Evolutionary conservation across 371 early-diverging fungal genomes (phyloP).

Genomic region (Actinomortierella wolfii): DNA sequence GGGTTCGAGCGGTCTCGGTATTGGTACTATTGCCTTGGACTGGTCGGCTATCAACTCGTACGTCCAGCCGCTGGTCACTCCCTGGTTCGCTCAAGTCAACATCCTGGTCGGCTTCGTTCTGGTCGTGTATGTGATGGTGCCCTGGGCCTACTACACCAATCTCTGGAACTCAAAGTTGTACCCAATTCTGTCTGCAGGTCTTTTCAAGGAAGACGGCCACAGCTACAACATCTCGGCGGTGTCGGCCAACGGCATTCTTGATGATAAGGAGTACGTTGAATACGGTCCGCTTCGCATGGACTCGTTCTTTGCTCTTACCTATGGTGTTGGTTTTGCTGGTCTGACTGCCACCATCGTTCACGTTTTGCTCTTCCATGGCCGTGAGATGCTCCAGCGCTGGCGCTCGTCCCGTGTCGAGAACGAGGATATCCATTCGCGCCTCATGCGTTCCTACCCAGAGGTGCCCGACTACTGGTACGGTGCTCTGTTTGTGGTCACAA

Average conservation of each 20-base stretch:
- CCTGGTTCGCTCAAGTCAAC: conserved; percentile 45
- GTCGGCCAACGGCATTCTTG: conserved; percentile 53
- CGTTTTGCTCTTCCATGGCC: conserved; percentile 55
- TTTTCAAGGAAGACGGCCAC: conserved; percentile 12
- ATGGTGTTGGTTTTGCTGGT: conserved; percentile 52
- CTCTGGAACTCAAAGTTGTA: conserved; percentile 29
- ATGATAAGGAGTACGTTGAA: conserved; percentile 40
- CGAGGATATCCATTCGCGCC: conserved; percentile 45
- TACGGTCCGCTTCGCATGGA: conserved; percentile 59
- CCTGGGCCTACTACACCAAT: conserved; percentile 25
- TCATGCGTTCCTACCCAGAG: conserved; percentile 57
- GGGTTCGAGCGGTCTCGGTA: conserved; percentile 46
- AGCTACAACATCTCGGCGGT: conserved; percentile 48
- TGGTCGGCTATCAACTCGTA: conserved; percentile 42
- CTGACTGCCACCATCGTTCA: conserved; percentile 58
- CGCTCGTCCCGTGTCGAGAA: conserved; percentile 22
- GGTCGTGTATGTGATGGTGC: conserved; percentile 34
- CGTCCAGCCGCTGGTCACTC: conserved; percentile 28
- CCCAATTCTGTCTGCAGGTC: conserved; percentile 16
- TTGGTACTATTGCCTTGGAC: conserved; percentile 40
- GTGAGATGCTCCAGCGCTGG: conserved; percentile 48
- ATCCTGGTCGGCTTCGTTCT: conserved; percentile 28
- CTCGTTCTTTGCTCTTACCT: conserved; percentile 61
- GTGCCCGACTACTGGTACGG: conserved; percentile 82
- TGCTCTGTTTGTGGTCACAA: conserved; percentile 57